A percentile compares a stretch with the other conserved stretches of the same genome.
Conservation (phyloP, 228 moss, liverwort and hornwort species). For the Sphagnum fallax region DNA sequence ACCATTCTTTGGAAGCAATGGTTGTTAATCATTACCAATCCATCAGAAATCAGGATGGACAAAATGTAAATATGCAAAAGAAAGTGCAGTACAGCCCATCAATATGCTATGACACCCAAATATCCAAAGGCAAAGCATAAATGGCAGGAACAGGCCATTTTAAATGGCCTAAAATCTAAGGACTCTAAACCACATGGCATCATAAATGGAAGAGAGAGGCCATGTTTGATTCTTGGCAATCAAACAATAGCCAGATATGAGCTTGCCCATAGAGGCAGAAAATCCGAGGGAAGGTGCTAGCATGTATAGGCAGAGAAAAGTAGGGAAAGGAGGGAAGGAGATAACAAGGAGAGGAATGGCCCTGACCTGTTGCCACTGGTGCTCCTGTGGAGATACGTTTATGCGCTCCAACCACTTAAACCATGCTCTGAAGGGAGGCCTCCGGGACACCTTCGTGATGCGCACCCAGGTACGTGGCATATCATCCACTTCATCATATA, state of each 20-base stretch:
- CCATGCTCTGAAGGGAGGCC: slow-evolving; percentile 15
- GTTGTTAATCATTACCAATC: too few relatives aligned
- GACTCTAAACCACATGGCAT: too few relatives aligned
- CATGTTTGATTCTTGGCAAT: not conserved
- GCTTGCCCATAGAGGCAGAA: not conserved
- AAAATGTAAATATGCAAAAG: too few relatives aligned
- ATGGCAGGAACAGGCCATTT: too few relatives aligned
- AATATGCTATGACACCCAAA: too few relatives aligned
- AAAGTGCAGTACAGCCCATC: too few relatives aligned
- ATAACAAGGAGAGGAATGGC: too few relatives aligned
- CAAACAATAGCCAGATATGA: not conserved
- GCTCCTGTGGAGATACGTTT: slow-evolving; percentile 11
- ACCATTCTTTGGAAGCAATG: too few relatives aligned
- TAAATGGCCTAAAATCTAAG: too few relatives aligned
- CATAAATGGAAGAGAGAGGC: not conserved
- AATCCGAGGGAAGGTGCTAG: not conserved
- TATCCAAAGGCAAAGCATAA: too few relatives aligned
- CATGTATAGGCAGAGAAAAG: not conserved
- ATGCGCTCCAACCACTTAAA: slow-evolving; percentile 19
- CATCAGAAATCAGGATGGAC: too few relatives aligned
- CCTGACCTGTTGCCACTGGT: slow-evolving; percentile 11
- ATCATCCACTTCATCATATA: slow-evolving; percentile 31
- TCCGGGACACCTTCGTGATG: slow-evolving; percentile 9
- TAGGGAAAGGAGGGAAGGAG: not conserved
- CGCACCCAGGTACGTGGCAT: slow-evolving; percentile 35